These are phyloP conservation scores for Beauveria sp. DNA, from an alignment of 2,329 filamentous ascomycete genomes.

Conservation along the genomic window DNA sequence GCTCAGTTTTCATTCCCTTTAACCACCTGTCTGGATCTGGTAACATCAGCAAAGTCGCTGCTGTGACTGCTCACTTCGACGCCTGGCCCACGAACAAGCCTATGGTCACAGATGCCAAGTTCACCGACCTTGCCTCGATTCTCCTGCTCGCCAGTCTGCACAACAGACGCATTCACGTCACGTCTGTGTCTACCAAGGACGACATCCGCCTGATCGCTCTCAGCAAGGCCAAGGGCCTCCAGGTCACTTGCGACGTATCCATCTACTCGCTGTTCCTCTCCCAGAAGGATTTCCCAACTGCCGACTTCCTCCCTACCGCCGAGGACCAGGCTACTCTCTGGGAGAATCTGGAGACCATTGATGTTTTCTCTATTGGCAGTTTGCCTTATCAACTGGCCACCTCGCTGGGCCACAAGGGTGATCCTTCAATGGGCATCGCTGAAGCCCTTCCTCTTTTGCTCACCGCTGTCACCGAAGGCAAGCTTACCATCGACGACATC, in stretches of 20 bases:
- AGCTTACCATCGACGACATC: constrained; percentile 66
- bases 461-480: constrained; percentile 67
- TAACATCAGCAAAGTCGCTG: constrained; percentile 77
- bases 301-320: constrained; percentile 55
- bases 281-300: constrained; percentile 61
- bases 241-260: constrained; percentile 76
- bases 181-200: constrained; percentile 70
- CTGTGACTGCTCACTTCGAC: constrained; percentile 71
- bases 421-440: constrained; percentile 59
- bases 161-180: constrained; percentile 70
- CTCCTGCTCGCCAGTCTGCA: constrained; percentile 71
- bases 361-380: constrained; percentile 73
- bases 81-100: constrained; percentile 72
- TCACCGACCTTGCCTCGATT: constrained; percentile 73
- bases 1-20: constrained; percentile 76
- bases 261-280: constrained; percentile 72
- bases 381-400: constrained; percentile 68
- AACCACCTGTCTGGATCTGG: constrained; percentile 71
- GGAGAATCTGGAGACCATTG: constrained; percentile 65
- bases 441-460: constrained; percentile 69
- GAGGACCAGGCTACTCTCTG: constrained; percentile 67
- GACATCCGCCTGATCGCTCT: constrained; percentile 71
- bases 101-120: constrained; percentile 74
- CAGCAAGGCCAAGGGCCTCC: constrained; percentile 73
- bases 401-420: constrained; percentile 42